phyloP scores from a whole-genome alignment of 2,329 filamentous ascomycete species.

The Fusarium sp. region DNA sequence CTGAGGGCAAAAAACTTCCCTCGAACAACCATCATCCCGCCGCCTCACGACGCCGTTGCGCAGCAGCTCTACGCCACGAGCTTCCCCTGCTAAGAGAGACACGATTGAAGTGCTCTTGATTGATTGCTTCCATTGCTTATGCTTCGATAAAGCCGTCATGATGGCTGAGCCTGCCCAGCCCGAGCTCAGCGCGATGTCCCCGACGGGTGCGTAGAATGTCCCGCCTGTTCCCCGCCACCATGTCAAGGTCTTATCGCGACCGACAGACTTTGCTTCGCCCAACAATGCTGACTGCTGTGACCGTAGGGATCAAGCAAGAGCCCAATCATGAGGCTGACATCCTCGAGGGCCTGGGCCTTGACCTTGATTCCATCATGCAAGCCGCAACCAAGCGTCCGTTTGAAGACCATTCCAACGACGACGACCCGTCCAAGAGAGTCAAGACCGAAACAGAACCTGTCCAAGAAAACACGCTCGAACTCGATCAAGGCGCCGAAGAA shows the following conservation, averaged over 20 bases:
- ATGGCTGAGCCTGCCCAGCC: constrained; percentile 61
- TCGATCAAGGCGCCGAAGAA: constrained; percentile 45
- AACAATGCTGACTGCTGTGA: constrained; percentile 47
- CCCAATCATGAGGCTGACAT: constrained; percentile 56
- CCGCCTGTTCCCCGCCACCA: constrained; percentile 28
- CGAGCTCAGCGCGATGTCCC: constrained; percentile 53
- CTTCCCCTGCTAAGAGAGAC: constrained; percentile 34
- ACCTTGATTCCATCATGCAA: constrained; percentile 56
- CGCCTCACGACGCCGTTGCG: constrained; percentile 43
- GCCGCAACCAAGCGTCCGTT: constrained; percentile 57
- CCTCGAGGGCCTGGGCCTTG: constrained; percentile 54
- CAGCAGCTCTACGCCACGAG: constrained; percentile 41
- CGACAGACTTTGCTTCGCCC: constrained; percentile 22
- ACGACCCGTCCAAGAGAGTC: constrained; percentile 54
- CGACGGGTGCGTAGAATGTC: constrained; percentile 54
- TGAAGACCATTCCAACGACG: constrained; percentile 50
- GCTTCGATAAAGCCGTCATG: constrained; percentile 52
- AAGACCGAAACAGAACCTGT: constrained; percentile 51
- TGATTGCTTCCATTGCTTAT: constrained; percentile 36
- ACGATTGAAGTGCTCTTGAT: constrained; percentile 20
- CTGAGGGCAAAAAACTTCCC: constrained; percentile 58
- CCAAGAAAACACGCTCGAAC: constrained; percentile 39
- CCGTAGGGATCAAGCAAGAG: constrained; percentile 58
- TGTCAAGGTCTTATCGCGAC: constrained; percentile 9
- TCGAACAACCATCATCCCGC: constrained; percentile 51